These are phyloP conservation scores for Solidago caesia DNA, from an alignment of 129 eudicot genomes.

Conservation along the genomic window DNA sequence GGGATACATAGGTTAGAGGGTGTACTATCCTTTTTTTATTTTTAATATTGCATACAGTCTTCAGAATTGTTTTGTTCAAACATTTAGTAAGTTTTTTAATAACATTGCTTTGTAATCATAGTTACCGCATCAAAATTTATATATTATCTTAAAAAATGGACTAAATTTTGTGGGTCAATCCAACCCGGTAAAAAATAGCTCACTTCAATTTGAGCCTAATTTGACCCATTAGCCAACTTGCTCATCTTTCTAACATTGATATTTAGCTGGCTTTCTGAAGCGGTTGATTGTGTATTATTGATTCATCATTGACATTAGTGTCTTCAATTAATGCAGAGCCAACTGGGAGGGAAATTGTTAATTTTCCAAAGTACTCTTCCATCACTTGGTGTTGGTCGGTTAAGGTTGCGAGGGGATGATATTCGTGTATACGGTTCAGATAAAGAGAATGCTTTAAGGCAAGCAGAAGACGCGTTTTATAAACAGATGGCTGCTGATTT, in stretches of 20 bases:
- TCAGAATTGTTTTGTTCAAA: background rate
- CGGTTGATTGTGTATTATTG: background rate
- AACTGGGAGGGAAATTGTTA: conserved; percentile 91
- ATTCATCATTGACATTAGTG: conserved; percentile 15
- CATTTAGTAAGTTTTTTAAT: too few relatives aligned
- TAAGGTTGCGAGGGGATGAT: conserved; percentile 91
- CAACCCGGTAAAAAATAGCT: background rate
- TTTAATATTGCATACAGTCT: background rate
- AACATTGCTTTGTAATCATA: conserved; percentile 4
- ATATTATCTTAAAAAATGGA: background rate
- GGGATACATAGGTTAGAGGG: background rate
- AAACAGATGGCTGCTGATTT: conserved; percentile 99
- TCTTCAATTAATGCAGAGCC: conserved; percentile 51
- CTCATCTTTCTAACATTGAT: background rate
- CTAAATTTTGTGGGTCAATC: background rate
- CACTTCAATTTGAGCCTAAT: background rate
- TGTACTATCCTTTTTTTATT: background rate
- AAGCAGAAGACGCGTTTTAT: conserved; percentile 90
- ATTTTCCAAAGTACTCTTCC: conserved; percentile 84
- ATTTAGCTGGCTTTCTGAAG: background rate
- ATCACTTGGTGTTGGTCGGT: conserved; percentile 85
- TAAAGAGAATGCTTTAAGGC: conserved; percentile 68
- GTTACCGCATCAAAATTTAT: background rate
- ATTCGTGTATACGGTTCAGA: conserved; percentile 83
- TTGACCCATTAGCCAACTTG: background rate